Evolutionary conservation across 768 basidiomycete species (phyloP).

Genomic region (Tulasnella sp.): DNA sequence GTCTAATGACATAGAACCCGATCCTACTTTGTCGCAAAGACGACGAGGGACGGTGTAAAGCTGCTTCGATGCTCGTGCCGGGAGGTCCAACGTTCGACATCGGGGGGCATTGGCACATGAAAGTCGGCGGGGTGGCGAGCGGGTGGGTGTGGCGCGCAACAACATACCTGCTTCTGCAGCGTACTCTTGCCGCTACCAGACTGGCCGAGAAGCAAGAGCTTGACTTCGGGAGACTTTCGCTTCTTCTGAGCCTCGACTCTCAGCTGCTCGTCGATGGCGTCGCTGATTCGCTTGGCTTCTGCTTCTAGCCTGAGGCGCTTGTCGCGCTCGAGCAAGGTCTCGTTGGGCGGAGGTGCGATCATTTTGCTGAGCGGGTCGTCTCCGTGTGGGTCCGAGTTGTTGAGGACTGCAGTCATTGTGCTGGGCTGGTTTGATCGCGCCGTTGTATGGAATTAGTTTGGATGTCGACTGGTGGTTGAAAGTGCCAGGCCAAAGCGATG

Average conservation of each 20-base stretch:
- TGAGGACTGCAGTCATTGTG: background rate
- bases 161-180: slow-evolving; percentile 28
- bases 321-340: slow-evolving; percentile 19
- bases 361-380: slow-evolving; percentile 21
- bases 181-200: slow-evolving; percentile 28
- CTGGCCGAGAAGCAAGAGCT: slow-evolving; percentile 27
- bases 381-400: background rate
- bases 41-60: background rate
- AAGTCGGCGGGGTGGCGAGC: background rate
- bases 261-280: slow-evolving; percentile 26
- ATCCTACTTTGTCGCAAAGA: background rate
- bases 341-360: slow-evolving; percentile 20
- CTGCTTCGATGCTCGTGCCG: background rate
- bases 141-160: background rate
- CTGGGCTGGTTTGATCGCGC: too few species aligned
- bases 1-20: background rate
- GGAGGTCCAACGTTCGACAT: background rate
- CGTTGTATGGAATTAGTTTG: too few species aligned
- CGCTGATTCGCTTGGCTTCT: slow-evolving; percentile 25
- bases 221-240: slow-evolving; percentile 22
- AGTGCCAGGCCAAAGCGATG: background rate
- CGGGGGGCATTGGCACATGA: background rate
- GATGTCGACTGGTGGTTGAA: background rate
- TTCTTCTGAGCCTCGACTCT: slow-evolving; percentile 10
- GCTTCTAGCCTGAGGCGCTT: slow-evolving; percentile 23